Conservation (phyloP, 768 basidiomycete species). For the Pisolithus tinctorius region DNA sequence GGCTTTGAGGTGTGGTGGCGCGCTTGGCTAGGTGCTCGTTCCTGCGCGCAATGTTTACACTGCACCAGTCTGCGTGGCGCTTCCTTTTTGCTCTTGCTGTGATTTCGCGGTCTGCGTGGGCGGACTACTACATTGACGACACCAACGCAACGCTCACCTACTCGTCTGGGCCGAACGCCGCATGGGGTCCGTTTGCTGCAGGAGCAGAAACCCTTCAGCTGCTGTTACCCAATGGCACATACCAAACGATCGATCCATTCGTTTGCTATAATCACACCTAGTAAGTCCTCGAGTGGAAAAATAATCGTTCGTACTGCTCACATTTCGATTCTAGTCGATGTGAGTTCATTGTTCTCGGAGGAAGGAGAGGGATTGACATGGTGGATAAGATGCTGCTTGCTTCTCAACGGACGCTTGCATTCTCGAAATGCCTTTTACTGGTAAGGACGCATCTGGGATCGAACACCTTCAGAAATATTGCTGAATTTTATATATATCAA, state of each 20-base stretch:
- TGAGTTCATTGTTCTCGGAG: not conserved
- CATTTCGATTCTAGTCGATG: conserved; percentile 12
- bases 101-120: conserved; percentile 4
- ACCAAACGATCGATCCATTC: conserved; percentile 14
- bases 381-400: conserved; percentile 14
- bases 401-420: conserved; percentile 11
- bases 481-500: not conserved
- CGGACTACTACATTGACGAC: conserved; percentile 20
- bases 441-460: conserved; percentile 1
- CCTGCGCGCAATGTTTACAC: not conserved
- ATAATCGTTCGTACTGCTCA: not conserved
- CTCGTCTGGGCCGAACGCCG: conserved; percentile 17
- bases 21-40: not conserved
- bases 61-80: not conserved
- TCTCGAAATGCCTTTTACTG: conserved; percentile 18
- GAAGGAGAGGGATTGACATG: not conserved
- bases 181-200: conserved; percentile 15
- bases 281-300: conserved; percentile 3
- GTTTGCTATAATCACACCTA: conserved; percentile 22
- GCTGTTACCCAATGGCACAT: conserved; percentile 14
- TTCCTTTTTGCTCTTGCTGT: conserved; percentile 1
- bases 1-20: too few species aligned
- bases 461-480: not conserved
- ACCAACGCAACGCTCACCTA: conserved; percentile 17
- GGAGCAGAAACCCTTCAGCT: conserved; percentile 8